These are phyloP conservation scores for Rhexocercosporidium sp. DNA, from an alignment of 2,329 filamentous ascomycete species.

Conservation along the genomic window DNA sequence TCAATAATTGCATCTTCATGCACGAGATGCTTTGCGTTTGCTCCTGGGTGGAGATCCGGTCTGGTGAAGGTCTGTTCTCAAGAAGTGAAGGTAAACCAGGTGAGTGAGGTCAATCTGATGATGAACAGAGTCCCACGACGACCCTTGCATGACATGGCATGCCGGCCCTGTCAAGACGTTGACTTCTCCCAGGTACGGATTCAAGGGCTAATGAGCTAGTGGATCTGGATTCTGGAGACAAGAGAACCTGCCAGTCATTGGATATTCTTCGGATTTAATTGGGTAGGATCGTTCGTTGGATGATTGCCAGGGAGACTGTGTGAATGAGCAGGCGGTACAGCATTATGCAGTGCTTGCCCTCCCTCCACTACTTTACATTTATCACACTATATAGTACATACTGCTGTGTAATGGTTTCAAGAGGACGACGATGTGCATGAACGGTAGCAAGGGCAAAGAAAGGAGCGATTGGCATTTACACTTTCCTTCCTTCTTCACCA, in stretches of 20 bases:
- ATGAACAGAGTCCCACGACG: background rate
- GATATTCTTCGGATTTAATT: background rate
- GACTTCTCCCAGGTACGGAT: conserved; percentile 1
- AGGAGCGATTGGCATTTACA: background rate
- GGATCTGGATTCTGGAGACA: conserved; percentile 4
- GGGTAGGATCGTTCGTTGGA: background rate
- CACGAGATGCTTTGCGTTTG: conserved; percentile 13
- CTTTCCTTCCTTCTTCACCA: background rate
- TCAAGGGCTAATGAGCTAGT: conserved; percentile 8
- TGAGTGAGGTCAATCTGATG: background rate
- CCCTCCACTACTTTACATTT: background rate
- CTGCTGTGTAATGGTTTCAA: conserved; percentile 17
- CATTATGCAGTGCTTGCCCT: background rate
- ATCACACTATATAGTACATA: background rate
- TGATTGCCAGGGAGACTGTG: background rate
- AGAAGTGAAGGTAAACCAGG: conserved; percentile 10
- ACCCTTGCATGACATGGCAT: conserved; percentile 10
- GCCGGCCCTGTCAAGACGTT: conserved; percentile 20
- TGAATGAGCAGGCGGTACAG: background rate
- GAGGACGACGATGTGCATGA: background rate
- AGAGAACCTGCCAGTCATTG: background rate
- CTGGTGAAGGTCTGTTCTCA: conserved; percentile 13
- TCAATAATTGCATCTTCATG: conserved; percentile 25
- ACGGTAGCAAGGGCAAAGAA: background rate
- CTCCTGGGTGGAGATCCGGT: conserved; percentile 9